phyloP scores from a whole-genome alignment of 345 rosid species.

The Nephelium lappaceum region DNA sequence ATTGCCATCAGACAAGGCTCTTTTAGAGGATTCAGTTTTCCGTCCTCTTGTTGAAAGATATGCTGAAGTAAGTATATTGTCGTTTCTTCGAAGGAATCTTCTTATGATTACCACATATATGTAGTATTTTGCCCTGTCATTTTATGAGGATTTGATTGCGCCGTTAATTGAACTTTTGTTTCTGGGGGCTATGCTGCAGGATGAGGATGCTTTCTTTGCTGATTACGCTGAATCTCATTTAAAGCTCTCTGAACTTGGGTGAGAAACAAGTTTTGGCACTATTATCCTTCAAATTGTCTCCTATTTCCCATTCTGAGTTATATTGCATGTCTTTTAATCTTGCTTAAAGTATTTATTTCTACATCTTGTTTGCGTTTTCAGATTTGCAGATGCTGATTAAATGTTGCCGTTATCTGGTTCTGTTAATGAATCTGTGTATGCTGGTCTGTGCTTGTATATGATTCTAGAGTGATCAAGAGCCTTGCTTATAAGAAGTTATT shows the following conservation, averaged over 20 bases:
- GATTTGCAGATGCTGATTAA: slow-evolving; percentile 40
- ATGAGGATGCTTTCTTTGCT: slow-evolving; percentile 78
- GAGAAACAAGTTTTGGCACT: background rate
- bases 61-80: slow-evolving; percentile 54
- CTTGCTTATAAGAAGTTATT: background rate
- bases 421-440: background rate
- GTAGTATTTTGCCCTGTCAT: background rate
- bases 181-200: slow-evolving; percentile 36
- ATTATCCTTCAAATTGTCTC: background rate
- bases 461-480: background rate
- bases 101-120: background rate
- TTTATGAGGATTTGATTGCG: background rate
- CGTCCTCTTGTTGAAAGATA: slow-evolving; percentile 74
- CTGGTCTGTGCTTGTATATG: background rate
- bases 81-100: background rate
- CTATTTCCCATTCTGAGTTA: too few species aligned
- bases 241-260: slow-evolving; percentile 89
- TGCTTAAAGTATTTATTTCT: background rate
- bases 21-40: slow-evolving; percentile 71
- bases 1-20: slow-evolving; percentile 79
- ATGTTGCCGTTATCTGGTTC: background rate
- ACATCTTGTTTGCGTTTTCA: background rate
- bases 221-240: slow-evolving; percentile 76
- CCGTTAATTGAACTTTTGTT: background rate
- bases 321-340: background rate